Percentiles rank a stretch among this genome's conserved stretches.
phyloP scores from a whole-genome alignment of 306 rosid species.

The Lagenaria siceraria region DNA sequence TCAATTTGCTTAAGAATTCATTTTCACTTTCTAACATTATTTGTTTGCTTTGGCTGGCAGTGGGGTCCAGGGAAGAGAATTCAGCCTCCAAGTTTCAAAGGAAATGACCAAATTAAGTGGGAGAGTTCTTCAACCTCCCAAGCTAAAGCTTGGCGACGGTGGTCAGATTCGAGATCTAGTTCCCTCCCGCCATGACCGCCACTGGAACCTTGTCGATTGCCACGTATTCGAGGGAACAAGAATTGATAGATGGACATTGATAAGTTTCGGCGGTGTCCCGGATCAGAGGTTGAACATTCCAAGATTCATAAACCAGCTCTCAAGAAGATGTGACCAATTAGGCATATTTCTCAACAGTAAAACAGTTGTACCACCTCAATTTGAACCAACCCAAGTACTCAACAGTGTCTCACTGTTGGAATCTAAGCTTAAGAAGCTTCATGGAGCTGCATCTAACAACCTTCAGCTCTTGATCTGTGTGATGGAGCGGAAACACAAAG shows the following conservation, averaged over 20 bases:
- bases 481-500: constrained; percentile 91
- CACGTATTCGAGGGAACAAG: constrained; percentile 82
- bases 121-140: constrained; percentile 89
- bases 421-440: constrained; percentile 67
- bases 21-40: constrained; percentile 1
- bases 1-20: neutral
- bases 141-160: constrained; percentile 84
- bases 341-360: constrained; percentile 75
- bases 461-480: constrained; percentile 82
- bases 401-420: constrained; percentile 70
- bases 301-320: constrained; percentile 62
- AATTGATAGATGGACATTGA: constrained; percentile 80
- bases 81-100: constrained; percentile 65
- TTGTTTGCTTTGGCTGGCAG: constrained; percentile 27
- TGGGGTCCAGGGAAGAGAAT: constrained; percentile 72
- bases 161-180: constrained; percentile 63
- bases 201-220: constrained; percentile 84
- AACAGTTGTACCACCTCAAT: constrained; percentile 60
- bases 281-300: constrained; percentile 70
- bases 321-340: constrained; percentile 71
- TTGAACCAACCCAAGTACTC: constrained; percentile 70
- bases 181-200: constrained; percentile 84
- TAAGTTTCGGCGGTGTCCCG: constrained; percentile 76
- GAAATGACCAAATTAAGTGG: constrained; percentile 85
- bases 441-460: constrained; percentile 55